These are phyloP conservation scores for Phytophthora pistaciae DNA, from an alignment of 352 stramenopile genomes.

Conservation along the genomic window DNA sequence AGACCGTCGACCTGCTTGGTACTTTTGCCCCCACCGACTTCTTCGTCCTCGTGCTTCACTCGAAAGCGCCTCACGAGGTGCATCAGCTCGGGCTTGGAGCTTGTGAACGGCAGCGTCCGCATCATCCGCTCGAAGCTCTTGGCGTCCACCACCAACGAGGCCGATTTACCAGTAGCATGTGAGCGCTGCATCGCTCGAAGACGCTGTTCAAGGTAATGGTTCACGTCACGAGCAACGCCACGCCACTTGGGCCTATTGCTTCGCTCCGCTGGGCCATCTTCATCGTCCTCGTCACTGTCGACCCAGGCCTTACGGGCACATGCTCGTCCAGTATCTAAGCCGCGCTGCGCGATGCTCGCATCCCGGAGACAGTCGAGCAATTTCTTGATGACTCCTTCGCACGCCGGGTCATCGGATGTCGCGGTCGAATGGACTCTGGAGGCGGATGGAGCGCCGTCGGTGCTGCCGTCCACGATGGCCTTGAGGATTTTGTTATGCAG, in stretches of 20 bases:
- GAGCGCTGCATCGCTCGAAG: conserved; percentile 35
- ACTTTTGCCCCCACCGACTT: not conserved
- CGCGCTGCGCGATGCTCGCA: conserved; percentile 21
- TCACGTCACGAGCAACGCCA: conserved; percentile 53
- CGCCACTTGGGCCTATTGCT: conserved; percentile 48
- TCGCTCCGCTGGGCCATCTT: not conserved
- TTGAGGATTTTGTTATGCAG: conserved; percentile 38
- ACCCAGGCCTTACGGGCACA: conserved; percentile 27
- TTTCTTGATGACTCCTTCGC: conserved; percentile 60
- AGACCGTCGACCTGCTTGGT: conserved; percentile 33
- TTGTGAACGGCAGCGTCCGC: conserved; percentile 46
- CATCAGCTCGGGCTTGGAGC: conserved; percentile 44
- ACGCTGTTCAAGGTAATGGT: conserved; percentile 49
- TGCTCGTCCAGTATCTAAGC: not conserved
- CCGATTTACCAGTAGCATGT: not conserved
- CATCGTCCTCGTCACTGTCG: conserved; percentile 38
- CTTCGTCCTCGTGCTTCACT: not conserved
- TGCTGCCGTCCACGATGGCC: conserved; percentile 37
- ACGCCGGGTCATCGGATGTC: conserved; percentile 36
- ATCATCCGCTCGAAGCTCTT: conserved; percentile 55
- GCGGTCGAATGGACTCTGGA: conserved; percentile 2
- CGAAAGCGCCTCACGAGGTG: conserved; percentile 38
- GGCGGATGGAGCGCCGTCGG: conserved; percentile 13
- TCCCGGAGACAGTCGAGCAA: conserved; percentile 59
- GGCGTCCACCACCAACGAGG: conserved; percentile 31